Base-by-base conservation (phyloP, 2,329 filamentous ascomycete species). In the Arthrobotrys sphaeroides region DNA sequence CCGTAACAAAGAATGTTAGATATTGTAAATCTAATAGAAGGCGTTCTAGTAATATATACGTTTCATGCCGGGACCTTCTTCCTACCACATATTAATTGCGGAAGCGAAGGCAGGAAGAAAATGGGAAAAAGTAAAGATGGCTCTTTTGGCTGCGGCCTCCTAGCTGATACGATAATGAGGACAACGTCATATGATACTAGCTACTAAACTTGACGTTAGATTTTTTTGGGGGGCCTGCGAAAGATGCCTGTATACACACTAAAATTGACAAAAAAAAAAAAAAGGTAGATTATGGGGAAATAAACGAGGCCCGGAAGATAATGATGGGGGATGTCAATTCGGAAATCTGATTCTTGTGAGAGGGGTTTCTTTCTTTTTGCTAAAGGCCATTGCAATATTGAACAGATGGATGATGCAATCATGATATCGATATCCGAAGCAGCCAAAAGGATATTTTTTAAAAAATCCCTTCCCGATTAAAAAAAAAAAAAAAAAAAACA, bases 121-220 rank as follows among this genome's bases (percentile, higher is more conserved):
- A 16, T 18, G 12, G 13, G 51, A 64, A 64, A 36, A 51, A 51
- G 53, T 55, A 55, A 42, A 36, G 31, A 20, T 12, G 38, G 31
- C 47, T 33, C 26, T 36, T 55, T 55, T 38, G 31, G 51, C 51
- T 38, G 28, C 28, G 9, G 7, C 40, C n/a, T 22, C 20, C 22
- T 5, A n/a, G 36, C 20, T 70, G 66, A 62, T 70, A 70, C 66
- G 66, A 70, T 53, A 70, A 70, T 70, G 66, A 70, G 66, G 66
- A 70, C 55, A 70, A 62, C 55, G 66, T 70, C 66, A 70, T 70
- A 61, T 55, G 55, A 70, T 70, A 61, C 20, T 57, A 53, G 38
- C 28, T 53, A 33, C 47, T 33, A 53, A n/a, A 22, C n/a, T 55
- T 38, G 7, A 24, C 18, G 22, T 38, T 55, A 22, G 18, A 12